Evolutionary conservation across 768 basidiomycete genomes (phyloP), one percentile per base, ranked within the genome.

Genomic region (Leccinum longicurvipes): DNA sequence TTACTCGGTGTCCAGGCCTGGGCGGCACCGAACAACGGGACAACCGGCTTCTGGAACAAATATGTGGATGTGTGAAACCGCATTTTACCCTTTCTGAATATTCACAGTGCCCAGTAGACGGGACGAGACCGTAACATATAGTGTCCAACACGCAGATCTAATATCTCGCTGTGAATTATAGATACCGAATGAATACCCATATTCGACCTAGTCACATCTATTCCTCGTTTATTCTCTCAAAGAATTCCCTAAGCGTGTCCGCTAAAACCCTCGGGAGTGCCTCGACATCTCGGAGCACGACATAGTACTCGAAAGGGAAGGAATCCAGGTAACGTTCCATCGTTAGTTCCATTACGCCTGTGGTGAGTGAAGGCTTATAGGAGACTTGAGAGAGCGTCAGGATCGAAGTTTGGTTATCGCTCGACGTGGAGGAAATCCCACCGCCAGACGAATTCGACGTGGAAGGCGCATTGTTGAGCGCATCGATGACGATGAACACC

Each of bases 281-380:
- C 71, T 96, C 93, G 44, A 96, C 92, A 60, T 89, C 83, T 56
- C 94, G 77, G 50, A 99, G 71, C n/a, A 99, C 86, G 47, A 98
- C 88, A 62, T 93, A 98, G 67, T 95, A 96, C 74, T 98, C 93
- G 74, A 98, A 98, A 0, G 97, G 97, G 81, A 98, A 98, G 3
- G 92, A 86, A 67, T 98, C 96, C 62, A 98, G 73, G 69, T 99
- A 98, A 47, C 92, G 83, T 63, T 88, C 80, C 74, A 96, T 81
- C 66, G 90, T 83, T 56, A 99, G 74, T 71, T 97, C 90, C 86
- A 93, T 88, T 52, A 78, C 76, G 8, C 93, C 93, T 1, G 69
- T 71, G 11, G 63, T 60, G 9, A 63, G 60, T 19, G 71, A 71
- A 17, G 60, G 60, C 72, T 87, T 90, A 77, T 93, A 96, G 44